These are phyloP conservation scores for Cladosporium cucumerinum DNA, from an alignment of 2,329 filamentous ascomycete genomes.

Conservation along the genomic window DNA sequence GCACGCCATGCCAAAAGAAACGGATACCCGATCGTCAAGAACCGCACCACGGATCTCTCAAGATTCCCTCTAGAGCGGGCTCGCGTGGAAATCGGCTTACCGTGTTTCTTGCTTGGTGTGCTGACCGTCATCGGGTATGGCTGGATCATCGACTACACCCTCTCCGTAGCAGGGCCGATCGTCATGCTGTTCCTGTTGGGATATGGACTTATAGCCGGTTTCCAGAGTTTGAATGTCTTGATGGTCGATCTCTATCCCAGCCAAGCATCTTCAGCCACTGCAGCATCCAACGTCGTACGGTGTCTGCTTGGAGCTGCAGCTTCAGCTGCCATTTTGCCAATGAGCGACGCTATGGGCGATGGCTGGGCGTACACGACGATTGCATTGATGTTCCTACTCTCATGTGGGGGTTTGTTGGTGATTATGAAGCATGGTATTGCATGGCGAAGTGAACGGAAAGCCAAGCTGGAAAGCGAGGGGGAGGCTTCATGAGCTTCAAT, in stretches of 20 bases:
- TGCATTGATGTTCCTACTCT: constrained; percentile 26
- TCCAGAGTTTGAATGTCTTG: constrained; percentile 46
- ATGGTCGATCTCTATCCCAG: constrained; percentile 45
- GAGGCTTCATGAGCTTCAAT: background rate
- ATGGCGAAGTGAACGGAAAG: constrained; percentile 26
- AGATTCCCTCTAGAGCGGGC: constrained; percentile 45
- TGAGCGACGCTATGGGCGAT: constrained; percentile 38
- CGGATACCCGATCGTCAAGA: constrained; percentile 35
- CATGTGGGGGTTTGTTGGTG: constrained; percentile 20
- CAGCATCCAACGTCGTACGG: constrained; percentile 44
- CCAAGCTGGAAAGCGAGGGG: background rate
- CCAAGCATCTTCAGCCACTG: constrained; percentile 42
- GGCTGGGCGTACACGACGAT: constrained; percentile 44
- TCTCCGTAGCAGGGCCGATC: constrained; percentile 28
- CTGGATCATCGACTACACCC: constrained; percentile 39
- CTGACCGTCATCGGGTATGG: constrained; percentile 39
- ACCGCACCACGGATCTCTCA: constrained; percentile 37
- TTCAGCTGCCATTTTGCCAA: constrained; percentile 39
- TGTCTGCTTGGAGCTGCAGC: constrained; percentile 45
- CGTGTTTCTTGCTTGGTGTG: constrained; percentile 34
- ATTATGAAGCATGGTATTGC: constrained; percentile 27
- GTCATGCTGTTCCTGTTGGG: constrained; percentile 31
- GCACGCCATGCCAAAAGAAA: constrained; percentile 34
- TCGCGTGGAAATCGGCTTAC: constrained; percentile 41
- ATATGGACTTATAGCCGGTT: constrained; percentile 40